Conservation (phyloP, 371 early-diverging fungal species). For the Mortierella polycephala region DNA sequence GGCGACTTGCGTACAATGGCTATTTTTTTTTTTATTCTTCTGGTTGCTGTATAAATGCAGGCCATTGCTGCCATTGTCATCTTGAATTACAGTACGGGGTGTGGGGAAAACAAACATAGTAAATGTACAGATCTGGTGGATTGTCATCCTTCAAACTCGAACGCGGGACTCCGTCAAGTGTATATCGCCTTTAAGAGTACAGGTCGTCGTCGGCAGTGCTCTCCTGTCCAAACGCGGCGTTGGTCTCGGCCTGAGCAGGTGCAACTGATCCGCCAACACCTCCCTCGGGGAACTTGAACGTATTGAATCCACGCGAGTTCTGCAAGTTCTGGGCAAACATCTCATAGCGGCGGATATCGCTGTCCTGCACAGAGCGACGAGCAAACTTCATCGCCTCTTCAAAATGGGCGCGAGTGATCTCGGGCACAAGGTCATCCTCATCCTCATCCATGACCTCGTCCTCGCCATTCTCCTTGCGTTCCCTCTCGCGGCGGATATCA, state of each 20-base stretch:
- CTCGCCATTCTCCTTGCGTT: constrained; percentile 76
- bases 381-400: constrained; percentile 98
- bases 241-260: constrained; percentile 50
- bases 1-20: no score
- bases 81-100: no score
- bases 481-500: constrained; percentile 83
- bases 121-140: neutral
- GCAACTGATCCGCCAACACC: constrained; percentile 61
- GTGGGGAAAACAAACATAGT: neutral
- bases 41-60: no score
- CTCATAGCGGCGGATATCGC: constrained; percentile 98
- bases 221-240: constrained; percentile 59
- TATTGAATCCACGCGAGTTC: constrained; percentile 90
- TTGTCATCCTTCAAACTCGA: no score
- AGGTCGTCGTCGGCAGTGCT: constrained; percentile 62
- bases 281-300: constrained; percentile 95
- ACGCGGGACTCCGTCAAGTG: neutral
- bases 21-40: no score
- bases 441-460: constrained; percentile 85
- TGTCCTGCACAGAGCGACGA: constrained; percentile 96
- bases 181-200: constrained; percentile 55
- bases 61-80: no score
- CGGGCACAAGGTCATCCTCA: constrained; percentile 89
- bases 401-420: constrained; percentile 96
- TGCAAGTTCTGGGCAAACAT: constrained; percentile 99